Evolutionary conservation across 768 basidiomycete genomes (phyloP), one percentile per base, ranked within the genome.

Genomic region (Ramaria sp.): DNA sequence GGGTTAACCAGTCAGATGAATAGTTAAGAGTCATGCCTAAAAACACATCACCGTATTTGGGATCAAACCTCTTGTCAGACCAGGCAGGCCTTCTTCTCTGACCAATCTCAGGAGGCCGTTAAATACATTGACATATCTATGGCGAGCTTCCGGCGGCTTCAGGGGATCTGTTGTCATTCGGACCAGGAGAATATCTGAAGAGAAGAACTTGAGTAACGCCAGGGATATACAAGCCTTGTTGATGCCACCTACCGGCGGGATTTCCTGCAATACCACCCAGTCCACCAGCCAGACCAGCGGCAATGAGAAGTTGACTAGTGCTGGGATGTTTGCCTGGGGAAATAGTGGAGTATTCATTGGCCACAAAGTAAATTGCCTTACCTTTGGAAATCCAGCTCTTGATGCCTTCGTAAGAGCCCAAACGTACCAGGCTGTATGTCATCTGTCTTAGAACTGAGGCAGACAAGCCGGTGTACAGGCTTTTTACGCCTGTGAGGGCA

Each of bases 81-180:
- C 86, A 31, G 73, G 76, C 7, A 81, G 45, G 17, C 91, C 89
- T 65, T 93, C 91, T 51, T 78, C 78, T 60, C 73, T 78, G 10
- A 86, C 70, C 47, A 94, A 75, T 60, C 66, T 74, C 7, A 78
- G 60, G n/a, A 94, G 70, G 7, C 91, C 91, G 49, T 77, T 74
- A 17, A 91, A 60, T n/a, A 82, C 89, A 67, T 93, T 90, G 20
- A 77, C 73, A 68, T 95, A 95, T 47, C 82, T 78, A 64, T 87
- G 90, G 55, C 83, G 76, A 62, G 83, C 77, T 59, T 86, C 84
- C 24, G 83, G 80, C 17, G 86, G 83, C 61, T 87, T 81, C 30
- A 84, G 74, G 7, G 80, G 77, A 68, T 95, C 91, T 62, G 87
- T 91, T 24, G 90, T 91, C 91, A 95, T 95, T 54, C 91, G 75